Percentiles rank a stretch among this genome's conserved stretches.
phyloP scores from a whole-genome alignment of 345 rosid species.

The Cochlearia excelsa region DNA sequence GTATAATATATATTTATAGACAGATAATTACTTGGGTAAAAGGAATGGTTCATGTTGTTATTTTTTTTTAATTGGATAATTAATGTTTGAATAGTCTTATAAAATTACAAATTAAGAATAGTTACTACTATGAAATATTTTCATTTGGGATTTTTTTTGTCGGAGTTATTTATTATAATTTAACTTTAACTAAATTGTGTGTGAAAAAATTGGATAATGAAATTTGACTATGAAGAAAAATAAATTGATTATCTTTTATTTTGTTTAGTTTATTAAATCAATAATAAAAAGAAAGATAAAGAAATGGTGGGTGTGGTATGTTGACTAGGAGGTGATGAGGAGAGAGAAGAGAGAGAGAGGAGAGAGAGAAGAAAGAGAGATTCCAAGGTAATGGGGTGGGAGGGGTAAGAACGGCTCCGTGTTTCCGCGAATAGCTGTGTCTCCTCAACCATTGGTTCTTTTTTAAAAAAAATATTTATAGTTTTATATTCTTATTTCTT shows the following conservation, averaged over 20 bases:
- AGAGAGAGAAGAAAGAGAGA: slow-evolving; percentile 22
- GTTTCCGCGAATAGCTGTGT: slow-evolving; percentile 52
- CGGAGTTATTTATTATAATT: too few species aligned
- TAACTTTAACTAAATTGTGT: too few species aligned
- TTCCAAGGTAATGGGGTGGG: slow-evolving; percentile 44
- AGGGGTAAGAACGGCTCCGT: slow-evolving; percentile 51
- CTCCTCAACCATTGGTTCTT: slow-evolving; percentile 47
- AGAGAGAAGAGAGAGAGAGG: slow-evolving; percentile 17
- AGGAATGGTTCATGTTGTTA: neutral
- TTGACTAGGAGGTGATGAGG: slow-evolving; percentile 37
- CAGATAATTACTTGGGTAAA: slow-evolving; percentile 13
- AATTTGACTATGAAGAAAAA: too few species aligned
- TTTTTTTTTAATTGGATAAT: too few species aligned
- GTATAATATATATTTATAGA: slow-evolving; percentile 9
- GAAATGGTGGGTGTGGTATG: slow-evolving; percentile 28
- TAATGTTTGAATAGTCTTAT: too few species aligned
- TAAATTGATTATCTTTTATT: too few species aligned
- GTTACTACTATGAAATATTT: too few species aligned
- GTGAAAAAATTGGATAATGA: too few species aligned
- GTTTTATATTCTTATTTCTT: neutral
- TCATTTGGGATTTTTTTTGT: too few species aligned
- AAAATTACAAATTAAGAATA: too few species aligned
- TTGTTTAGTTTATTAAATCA: neutral
- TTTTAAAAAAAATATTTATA: neutral
- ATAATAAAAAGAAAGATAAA: neutral